phyloP scores from a whole-genome alignment of 2,329 filamentous ascomycete species.

The Grosmannia serpens region DNA sequence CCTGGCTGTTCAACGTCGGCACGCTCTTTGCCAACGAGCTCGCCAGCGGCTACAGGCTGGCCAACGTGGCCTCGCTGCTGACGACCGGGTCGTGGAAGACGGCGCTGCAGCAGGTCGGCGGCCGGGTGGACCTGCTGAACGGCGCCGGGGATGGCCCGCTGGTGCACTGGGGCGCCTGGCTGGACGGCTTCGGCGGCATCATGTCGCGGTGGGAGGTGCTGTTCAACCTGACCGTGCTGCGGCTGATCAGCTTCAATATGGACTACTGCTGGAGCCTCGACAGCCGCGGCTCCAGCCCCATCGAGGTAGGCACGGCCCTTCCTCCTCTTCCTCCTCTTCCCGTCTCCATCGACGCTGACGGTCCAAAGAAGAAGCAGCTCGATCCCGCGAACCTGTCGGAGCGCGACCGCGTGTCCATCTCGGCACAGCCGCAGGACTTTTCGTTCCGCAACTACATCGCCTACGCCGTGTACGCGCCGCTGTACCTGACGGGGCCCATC shows the following conservation, averaged over 20 bases:
- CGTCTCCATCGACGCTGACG: not conserved
- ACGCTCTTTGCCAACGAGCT: constrained; percentile 87
- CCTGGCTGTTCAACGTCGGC: constrained; percentile 83
- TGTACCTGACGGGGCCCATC: constrained; percentile 89
- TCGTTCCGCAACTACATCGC: constrained; percentile 78
- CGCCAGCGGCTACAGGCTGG: constrained; percentile 62
- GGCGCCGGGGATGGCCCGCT: constrained; percentile 23
- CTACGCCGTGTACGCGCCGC: constrained; percentile 80
- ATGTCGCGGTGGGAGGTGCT: constrained; percentile 90
- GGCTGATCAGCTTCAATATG: constrained; percentile 91
- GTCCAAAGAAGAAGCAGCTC: constrained; percentile 83
- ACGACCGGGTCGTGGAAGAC: constrained; percentile 8
- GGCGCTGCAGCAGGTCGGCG: not conserved
- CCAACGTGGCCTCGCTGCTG: constrained; percentile 45
- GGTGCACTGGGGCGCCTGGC: constrained; percentile 52
- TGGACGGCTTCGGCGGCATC: constrained; percentile 76
- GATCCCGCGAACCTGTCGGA: constrained; percentile 82
- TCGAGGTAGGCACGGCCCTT: constrained; percentile 55
- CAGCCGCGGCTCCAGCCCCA: constrained; percentile 46
- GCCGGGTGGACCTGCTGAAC: too few species aligned
- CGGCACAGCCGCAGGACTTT: constrained; percentile 61
- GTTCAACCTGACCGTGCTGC: constrained; percentile 89
- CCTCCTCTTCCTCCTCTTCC: not conserved
- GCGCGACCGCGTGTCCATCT: constrained; percentile 68
- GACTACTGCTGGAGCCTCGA: constrained; percentile 91